Evolutionary conservation across 2,329 filamentous ascomycete species (phyloP), one percentile per base, ranked within the genome.

Genomic region (Diaporthe citriasiana): DNA sequence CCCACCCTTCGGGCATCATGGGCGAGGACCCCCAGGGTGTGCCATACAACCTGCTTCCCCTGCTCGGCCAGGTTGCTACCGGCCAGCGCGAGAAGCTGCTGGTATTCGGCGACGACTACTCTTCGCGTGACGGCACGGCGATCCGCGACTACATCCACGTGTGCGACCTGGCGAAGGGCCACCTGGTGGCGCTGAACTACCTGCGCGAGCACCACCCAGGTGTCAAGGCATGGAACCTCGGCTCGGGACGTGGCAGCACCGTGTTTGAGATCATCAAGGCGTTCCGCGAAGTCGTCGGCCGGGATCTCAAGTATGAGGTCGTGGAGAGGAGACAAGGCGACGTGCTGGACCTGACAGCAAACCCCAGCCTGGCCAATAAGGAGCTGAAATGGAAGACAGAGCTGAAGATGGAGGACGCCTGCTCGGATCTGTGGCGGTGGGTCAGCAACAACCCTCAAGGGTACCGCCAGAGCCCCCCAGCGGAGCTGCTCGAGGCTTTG

Each of bases 91-190:
- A 97, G 81, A 98, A 98, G 88, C 89, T 99, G 69, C 86, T 98
- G 74, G 95, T 99, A 15, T 99, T 97, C 82, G 97, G 97, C 76
- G 93, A 98, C 78, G 95, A 99, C 87, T 99, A 99, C 87, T 82
- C 88, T 42, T 98, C 95, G 70, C 93, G 92, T 79, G 95, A 98
- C 82, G 95, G 95, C 77, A 98, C 95, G 70, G 94, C 95, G 76
- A 98, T 98, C 83, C 93, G 97, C 79, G 97, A 99, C 86, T 99
- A 99, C 89, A 98, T 99, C 84, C 95, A 98, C 87, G 94, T 98
- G 74, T 89, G 97, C 76, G 95, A 98, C 81, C 91, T 98, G 33
- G 94, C 95, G 59, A 90, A 90, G 76, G 95, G 95, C 76, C 95
- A 98, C 83, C 87, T 98, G 74, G 90, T 94, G 74, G 97, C 97